Base-by-base conservation (phyloP, 1,284 basidiomycete species). In the Pyrrhoderma noxium region DNA sequence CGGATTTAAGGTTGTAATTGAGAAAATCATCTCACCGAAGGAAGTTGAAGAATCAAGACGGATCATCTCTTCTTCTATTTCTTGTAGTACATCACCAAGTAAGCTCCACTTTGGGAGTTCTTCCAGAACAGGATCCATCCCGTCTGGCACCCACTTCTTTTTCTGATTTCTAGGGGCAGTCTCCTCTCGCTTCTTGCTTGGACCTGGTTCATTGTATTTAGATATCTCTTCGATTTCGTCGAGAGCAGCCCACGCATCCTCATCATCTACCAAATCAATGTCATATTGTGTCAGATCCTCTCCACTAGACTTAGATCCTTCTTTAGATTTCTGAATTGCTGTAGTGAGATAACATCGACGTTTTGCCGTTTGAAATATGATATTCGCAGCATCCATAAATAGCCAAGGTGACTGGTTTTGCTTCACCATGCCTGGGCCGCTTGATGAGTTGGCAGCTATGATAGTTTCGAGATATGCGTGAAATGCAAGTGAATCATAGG, bases 51-150 rank as follows among this genome's bases (percentile, higher is more conserved):
- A 72, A 57, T 80, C 79, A 59, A 78, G 74, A 49, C 76, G 69
- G 53, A 87, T 71, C 47, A 93, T 89, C 59, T 93, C 89, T 55
- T 85, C 84, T 66, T 99, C 96, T 3, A 94, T 88, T 69, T 99
- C 96, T 56, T 92, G 78, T 45, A 99, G 65, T 0, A 96, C 79
- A 11, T 93, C 89, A 0, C 83, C 79, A 2, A 99, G 70, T 2
- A 97, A 67, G 47, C 76, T 77, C 95, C 96, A 99, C 64, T 99
- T 99, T 0, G 95, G 95, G 37, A 90, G 77, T 64, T 97, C 94
- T 65, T 99, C 95, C 16, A 99, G 73, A 0, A 93, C 80, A 0
- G 91, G 89, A 38, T 91, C 82, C 62, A 96, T 85, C 0, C 82
- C 86, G 8, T 80, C 74, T 0, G 92, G 89, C 8, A 93, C 61